Evolutionary conservation across 148 eudicot genomes (phyloP).

Genomic region (Salicornia ramosissima): DNA sequence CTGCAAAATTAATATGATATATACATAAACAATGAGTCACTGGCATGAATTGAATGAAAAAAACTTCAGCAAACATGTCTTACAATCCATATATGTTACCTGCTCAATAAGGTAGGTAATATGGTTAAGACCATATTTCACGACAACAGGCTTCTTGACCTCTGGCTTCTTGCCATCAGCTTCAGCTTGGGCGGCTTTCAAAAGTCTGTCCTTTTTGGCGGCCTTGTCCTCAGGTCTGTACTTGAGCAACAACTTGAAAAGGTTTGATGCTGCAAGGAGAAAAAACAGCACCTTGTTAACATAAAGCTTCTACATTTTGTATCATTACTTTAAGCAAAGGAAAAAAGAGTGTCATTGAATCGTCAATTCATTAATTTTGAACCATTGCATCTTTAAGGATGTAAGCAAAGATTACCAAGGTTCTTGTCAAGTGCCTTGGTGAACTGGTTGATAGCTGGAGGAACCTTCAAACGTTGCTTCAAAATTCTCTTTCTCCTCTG

Average conservation of each 20-base stretch:
- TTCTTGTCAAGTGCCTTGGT: slow-evolving; percentile 73
- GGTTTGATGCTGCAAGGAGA: slow-evolving; percentile 54
- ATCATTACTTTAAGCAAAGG: no score
- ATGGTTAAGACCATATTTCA: slow-evolving; percentile 89
- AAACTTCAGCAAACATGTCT: not conserved
- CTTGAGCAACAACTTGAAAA: slow-evolving; percentile 82
- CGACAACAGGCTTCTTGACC: slow-evolving; percentile 80
- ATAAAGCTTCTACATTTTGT: no score
- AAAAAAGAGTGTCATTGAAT: no score
- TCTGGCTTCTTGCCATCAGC: slow-evolving; percentile 77
- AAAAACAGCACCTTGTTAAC: not conserved
- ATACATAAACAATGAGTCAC: not conserved
- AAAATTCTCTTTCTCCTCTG: slow-evolving; percentile 64
- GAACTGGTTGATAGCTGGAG: slow-evolving; percentile 63
- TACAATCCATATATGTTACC: slow-evolving; percentile 27
- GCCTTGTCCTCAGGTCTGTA: slow-evolving; percentile 87
- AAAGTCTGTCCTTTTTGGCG: slow-evolving; percentile 76
- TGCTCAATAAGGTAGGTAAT: slow-evolving; percentile 84
- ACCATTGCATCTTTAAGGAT: no score
- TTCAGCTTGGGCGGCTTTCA: slow-evolving; percentile 87
- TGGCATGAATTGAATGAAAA: not conserved
- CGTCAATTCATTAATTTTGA: no score
- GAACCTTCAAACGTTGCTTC: slow-evolving; percentile 72
- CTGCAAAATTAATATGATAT: slow-evolving; percentile 29
- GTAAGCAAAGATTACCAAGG: slow-evolving; percentile 32